A percentile compares a stretch with the other conserved stretches of the same genome.
Conservation (phyloP, 2,329 filamentous ascomycete genomes). For the Ophiostoma montium region DNA sequence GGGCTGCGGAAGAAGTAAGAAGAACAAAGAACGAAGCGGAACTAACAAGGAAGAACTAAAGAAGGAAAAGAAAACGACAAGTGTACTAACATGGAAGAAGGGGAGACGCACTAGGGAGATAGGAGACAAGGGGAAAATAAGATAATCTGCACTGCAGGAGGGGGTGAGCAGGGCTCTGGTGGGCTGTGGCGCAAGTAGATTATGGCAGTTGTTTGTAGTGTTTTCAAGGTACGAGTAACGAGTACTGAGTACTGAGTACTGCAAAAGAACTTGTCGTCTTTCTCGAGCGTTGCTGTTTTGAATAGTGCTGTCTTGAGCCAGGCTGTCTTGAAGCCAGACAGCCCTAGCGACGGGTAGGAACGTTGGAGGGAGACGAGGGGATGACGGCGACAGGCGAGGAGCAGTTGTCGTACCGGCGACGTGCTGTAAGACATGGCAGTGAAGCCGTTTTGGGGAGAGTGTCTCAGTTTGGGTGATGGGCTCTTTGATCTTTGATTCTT, state of each 20-base stretch:
- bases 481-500: too few relatives aligned
- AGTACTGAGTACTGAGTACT: too few relatives aligned
- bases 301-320: neutral
- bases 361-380: neutral
- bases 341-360: neutral
- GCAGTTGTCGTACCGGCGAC: neutral
- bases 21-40: neutral
- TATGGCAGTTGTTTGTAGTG: too few relatives aligned
- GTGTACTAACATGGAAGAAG: constrained; percentile 1
- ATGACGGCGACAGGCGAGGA: too few relatives aligned
- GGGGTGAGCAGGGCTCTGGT: neutral
- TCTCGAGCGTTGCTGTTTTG: too few relatives aligned
- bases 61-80: neutral
- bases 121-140: neutral
- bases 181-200: too few relatives aligned
- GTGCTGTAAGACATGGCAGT: too few relatives aligned
- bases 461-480: neutral
- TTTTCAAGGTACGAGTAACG: too few relatives aligned
- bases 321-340: neutral
- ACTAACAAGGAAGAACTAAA: constrained; percentile 1
- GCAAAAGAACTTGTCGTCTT: too few relatives aligned
- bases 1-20: constrained; percentile 1
- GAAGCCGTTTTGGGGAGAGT: neutral
- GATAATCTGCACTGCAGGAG: neutral
- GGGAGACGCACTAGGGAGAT: neutral